Base-by-base conservation (phyloP, 768 basidiomycete genomes). In the Russula compacta region DNA sequence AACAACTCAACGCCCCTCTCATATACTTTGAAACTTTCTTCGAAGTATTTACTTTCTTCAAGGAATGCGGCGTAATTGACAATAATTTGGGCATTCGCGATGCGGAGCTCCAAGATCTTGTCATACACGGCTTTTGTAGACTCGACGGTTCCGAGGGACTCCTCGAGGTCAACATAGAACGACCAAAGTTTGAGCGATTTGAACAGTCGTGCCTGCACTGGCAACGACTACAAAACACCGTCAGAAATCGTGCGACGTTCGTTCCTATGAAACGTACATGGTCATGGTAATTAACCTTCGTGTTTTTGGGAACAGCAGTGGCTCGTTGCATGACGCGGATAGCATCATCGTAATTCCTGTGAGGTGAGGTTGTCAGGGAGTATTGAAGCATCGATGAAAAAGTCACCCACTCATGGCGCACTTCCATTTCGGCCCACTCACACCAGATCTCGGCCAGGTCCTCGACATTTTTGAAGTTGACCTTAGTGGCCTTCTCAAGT, bases 181-280 rank as follows among this genome's bases (percentile, higher is more conserved):
- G 95, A 97, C 97, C 97, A 99, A 0, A 99, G 81, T 72, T 99
- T 99, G 59, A 99, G 76, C 0, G 94, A 97, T 70, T 99, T 99
- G 83, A 99, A 98, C 48, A 99, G 75, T 24, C 97, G 85, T 4
- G 83, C 78, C 78, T 98, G 97, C 1, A 87, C 88, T 17, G 93
- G 78, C 24, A 98, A 78, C 2, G 86, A 76, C 92, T 97, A 60
- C 29, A 47, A 50, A 40, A 17, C 12, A 39, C 14, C 2, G 10
- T 40, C 35, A 46, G 47, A 40, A 43, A 17, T 9, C 9, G 42
- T 10, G 39, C 49, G 40, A 48, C 35, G 73, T 75, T 38, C 24
- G 6, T 2, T 43, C 14, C 48, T 21, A 49, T n/a, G 38, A 32
- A 12, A 71, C 79, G 60, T 75, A 95, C 95, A 69, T 98, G 95